Evolutionary conservation across 148 eudicot genomes (phyloP).

Genomic region (Vaccinium myrtillus): DNA sequence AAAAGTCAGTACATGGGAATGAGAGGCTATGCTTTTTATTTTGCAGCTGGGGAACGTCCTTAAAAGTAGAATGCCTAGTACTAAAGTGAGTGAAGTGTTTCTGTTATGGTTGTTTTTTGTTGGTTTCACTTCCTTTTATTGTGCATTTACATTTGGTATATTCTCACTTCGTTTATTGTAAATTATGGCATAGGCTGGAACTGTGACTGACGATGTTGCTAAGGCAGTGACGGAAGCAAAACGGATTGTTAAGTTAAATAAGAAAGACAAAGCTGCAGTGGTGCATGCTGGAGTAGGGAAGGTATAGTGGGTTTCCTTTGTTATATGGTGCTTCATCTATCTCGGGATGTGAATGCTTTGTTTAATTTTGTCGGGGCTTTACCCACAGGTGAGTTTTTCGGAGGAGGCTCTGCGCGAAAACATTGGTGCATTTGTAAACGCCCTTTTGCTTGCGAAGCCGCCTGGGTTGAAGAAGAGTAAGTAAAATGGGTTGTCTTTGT

Average conservation of each 20-base stretch:
- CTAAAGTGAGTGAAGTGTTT: constrained; percentile 48
- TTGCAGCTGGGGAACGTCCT: constrained; percentile 73
- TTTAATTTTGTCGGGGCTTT: background rate
- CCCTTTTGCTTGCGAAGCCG: constrained; percentile 93
- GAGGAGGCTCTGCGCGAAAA: constrained; percentile 85
- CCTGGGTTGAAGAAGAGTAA: constrained; percentile 90
- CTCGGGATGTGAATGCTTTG: background rate
- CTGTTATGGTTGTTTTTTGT: background rate
- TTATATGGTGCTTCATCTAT: constrained; percentile 1
- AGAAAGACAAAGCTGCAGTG: constrained; percentile 78
- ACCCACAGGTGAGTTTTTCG: constrained; percentile 55
- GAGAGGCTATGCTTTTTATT: background rate
- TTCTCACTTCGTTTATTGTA: background rate
- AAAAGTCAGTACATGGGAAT: background rate
- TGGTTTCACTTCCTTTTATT: background rate
- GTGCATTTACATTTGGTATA: background rate
- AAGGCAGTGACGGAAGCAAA: constrained; percentile 80
- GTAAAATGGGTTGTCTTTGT: constrained; percentile 26
- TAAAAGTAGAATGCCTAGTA: constrained; percentile 71
- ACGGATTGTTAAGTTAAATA: constrained; percentile 59
- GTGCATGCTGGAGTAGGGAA: constrained; percentile 94
- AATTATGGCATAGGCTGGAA: constrained; percentile 56
- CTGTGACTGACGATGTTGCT: constrained; percentile 72
- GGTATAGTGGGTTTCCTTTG: constrained; percentile 37
- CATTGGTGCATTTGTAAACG: constrained; percentile 85